A percentile compares a stretch with the other conserved stretches of the same genome.
phyloP scores from a whole-genome alignment of 805 yeast genomes.

The Candida montana region DNA sequence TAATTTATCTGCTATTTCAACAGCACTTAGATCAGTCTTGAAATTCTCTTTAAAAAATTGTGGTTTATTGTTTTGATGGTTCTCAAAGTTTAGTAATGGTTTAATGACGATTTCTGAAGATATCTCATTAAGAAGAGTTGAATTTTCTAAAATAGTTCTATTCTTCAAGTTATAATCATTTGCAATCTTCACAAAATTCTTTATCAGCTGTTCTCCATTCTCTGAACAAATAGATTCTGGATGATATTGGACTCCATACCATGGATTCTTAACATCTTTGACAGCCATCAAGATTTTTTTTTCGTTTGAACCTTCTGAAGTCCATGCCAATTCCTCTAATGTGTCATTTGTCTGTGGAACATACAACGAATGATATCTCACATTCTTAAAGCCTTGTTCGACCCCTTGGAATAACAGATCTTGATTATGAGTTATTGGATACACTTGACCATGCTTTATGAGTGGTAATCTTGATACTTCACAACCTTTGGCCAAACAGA shows the following conservation, averaged over 20 bases:
- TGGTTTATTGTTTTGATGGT: not conserved
- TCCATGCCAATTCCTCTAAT: conserved; percentile 57
- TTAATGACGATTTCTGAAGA: conserved; percentile 9
- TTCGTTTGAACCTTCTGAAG: conserved; percentile 29
- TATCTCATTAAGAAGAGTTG: conserved; percentile 6
- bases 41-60: conserved; percentile 1
- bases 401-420: conserved; percentile 38
- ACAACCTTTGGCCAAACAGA: conserved; percentile 62
- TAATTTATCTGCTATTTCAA: conserved; percentile 49
- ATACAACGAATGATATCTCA: conserved; percentile 84
- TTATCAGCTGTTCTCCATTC: conserved; percentile 52
- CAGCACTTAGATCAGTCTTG: conserved; percentile 21
- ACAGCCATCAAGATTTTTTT: conserved; percentile 73
- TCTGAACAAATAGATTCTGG: conserved; percentile 91
- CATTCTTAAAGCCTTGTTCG: conserved; percentile 51
- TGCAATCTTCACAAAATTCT: conserved; percentile 44
- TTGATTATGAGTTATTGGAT: conserved; percentile 28
- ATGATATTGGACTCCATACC: conserved; percentile 94
- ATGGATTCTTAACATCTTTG: conserved; percentile 53
- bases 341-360: conserved; percentile 29
- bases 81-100: conserved; percentile 13
- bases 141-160: conserved; percentile 18
- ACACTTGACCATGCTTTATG: conserved; percentile 85
- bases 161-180: conserved; percentile 18
- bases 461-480: conserved; percentile 44